phyloP scores from a whole-genome alignment of 495 filamentous ascomycete species.

The Podospora sp. region DNA sequence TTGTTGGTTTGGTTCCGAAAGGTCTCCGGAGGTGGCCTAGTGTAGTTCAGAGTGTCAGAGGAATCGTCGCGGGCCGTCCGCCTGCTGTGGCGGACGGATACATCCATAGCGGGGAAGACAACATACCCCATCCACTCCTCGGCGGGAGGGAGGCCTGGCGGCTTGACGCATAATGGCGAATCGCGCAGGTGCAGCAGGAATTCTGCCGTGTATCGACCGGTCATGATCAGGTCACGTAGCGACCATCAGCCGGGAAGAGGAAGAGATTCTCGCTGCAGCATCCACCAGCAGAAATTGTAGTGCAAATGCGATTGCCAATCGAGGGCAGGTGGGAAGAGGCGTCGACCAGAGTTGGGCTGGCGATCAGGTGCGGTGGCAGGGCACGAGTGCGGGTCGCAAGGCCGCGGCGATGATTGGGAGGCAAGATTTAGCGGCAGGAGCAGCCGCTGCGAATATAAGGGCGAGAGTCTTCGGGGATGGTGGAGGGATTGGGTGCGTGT shows the following conservation, averaged over 20 bases:
- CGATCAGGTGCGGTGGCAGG: constrained; percentile 2
- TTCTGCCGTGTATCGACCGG: constrained; percentile 71
- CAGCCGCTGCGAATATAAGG: not conserved
- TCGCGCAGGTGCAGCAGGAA: constrained; percentile 75
- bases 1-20: constrained; percentile 45
- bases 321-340: not conserved
- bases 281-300: not conserved
- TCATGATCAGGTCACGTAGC: constrained; percentile 42
- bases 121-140: constrained; percentile 99
- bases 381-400: not conserved
- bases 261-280: constrained; percentile 5
- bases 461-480: not conserved
- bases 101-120: not conserved
- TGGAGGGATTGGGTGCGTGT: not conserved
- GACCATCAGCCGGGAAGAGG: constrained; percentile 23
- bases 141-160: constrained; percentile 75
- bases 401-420: not conserved
- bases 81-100: not conserved
- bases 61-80: not conserved
- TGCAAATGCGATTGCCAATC: not conserved
- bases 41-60: not conserved
- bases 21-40: constrained; percentile 47
- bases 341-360: not conserved
- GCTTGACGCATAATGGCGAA: constrained; percentile 85
- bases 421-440: not conserved